phyloP scores from a whole-genome alignment of 352 stramenopile species.

The Blastocystis hominis region DNA sequence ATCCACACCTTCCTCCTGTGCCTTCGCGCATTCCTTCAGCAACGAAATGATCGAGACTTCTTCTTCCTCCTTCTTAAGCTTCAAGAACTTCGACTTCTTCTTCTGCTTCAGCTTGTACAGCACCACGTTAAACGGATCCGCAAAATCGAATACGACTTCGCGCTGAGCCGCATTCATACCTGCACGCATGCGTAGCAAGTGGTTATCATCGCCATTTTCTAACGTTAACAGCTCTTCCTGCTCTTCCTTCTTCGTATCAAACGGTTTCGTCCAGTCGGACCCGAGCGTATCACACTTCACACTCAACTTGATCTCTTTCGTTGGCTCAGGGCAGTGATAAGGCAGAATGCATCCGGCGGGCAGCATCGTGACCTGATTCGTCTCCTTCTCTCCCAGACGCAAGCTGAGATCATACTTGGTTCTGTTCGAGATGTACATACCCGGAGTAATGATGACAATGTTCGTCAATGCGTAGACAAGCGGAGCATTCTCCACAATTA shows the following conservation, averaged over 20 bases:
- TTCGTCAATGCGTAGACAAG: slow-evolving; percentile 5
- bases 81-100: slow-evolving; percentile 41
- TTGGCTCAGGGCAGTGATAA: slow-evolving; percentile 18
- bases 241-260: slow-evolving; percentile 32
- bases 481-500: slow-evolving; percentile 19
- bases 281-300: slow-evolving; percentile 20
- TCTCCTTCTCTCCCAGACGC: slow-evolving; percentile 29
- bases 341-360: neutral
- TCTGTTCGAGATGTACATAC: slow-evolving; percentile 24
- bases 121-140: slow-evolving; percentile 41
- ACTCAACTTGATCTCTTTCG: slow-evolving; percentile 26
- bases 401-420: neutral
- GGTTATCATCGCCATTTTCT: neutral
- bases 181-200: slow-evolving; percentile 38
- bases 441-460: slow-evolving; percentile 21
- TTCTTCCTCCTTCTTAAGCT: slow-evolving; percentile 44
- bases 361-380: neutral
- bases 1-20: neutral
- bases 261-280: slow-evolving; percentile 12
- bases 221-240: neutral
- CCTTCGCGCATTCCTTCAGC: slow-evolving; percentile 19
- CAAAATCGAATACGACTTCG: slow-evolving; percentile 51
- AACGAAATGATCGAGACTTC: neutral
- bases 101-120: slow-evolving; percentile 1
- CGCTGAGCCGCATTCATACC: slow-evolving; percentile 25